A percentile compares a stretch with the other conserved stretches of the same genome.
These are phyloP conservation scores for Erythrophleum ivorense DNA, from an alignment of 331 rosid species.

Conservation along the genomic window DNA sequence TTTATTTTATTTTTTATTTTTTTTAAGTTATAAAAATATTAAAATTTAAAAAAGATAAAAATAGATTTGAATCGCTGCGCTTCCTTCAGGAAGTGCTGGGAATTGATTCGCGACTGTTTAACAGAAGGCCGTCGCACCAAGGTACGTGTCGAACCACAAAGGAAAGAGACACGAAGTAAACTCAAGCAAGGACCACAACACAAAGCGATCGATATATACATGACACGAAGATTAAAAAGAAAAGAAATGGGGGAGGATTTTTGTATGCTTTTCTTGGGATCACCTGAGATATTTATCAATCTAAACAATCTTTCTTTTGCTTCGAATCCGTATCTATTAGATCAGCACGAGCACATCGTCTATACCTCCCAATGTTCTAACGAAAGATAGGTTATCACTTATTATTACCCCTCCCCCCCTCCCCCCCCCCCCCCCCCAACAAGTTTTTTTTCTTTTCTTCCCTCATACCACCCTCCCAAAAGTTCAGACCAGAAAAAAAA, in stretches of 20 bases:
- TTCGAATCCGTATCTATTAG: not conserved
- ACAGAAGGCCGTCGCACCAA: not conserved
- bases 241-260: not conserved
- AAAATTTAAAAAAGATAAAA: no score
- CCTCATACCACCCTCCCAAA: not conserved
- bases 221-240: not conserved
- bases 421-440: not conserved
- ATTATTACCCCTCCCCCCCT: no score
- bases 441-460: no score
- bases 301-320: slow-evolving; percentile 32
- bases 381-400: not conserved
- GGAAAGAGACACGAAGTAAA: not conserved
- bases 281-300: slow-evolving; percentile 36
- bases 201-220: not conserved
- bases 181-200: not conserved
- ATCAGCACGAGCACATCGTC: not conserved
- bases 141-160: not conserved
- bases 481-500: not conserved
- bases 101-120: no score
- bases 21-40: no score
- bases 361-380: not conserved
- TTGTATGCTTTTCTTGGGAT: slow-evolving; percentile 28
- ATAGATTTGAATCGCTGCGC: no score
- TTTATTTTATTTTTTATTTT: no score
- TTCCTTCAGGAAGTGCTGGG: no score